Percentiles rank a stretch among this genome's conserved stretches.
phyloP scores from a whole-genome alignment of 2,329 filamentous ascomycete genomes.

The Diaporthe capsici region DNA sequence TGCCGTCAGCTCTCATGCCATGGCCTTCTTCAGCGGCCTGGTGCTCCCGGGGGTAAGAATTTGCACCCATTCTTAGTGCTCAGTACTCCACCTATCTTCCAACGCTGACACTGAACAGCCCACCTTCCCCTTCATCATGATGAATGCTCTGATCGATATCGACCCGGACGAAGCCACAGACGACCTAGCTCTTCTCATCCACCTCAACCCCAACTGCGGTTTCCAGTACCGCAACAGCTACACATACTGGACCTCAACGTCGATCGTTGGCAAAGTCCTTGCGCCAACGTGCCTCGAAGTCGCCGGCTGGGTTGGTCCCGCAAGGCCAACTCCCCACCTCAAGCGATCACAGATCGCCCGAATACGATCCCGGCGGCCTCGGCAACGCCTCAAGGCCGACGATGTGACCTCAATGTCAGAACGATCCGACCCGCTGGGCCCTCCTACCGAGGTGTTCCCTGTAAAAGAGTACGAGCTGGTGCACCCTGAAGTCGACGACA shows the following conservation, averaged over 20 bases:
- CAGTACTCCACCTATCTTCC: not conserved
- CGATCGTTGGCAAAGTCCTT: constrained; percentile 82
- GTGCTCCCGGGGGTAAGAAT: constrained; percentile 76
- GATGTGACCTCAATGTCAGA: constrained; percentile 77
- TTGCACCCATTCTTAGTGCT: not conserved
- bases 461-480: constrained; percentile 77
- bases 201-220: constrained; percentile 77
- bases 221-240: constrained; percentile 82
- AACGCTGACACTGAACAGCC: constrained; percentile 52
- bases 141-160: constrained; percentile 83
- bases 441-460: constrained; percentile 72
- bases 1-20: constrained; percentile 76
- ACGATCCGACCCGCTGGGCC: constrained; percentile 78
- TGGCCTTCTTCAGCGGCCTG: constrained; percentile 83
- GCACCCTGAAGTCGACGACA: constrained; percentile 68
- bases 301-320: constrained; percentile 82
- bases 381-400: constrained; percentile 67
- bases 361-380: constrained; percentile 72
- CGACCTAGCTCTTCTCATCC: constrained; percentile 75
- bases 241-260: constrained; percentile 82
- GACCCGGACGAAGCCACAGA: constrained; percentile 78
- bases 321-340: constrained; percentile 76
- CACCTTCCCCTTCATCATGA: constrained; percentile 80
- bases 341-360: constrained; percentile 78
- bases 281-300: constrained; percentile 79